Evolutionary conservation across 2,329 filamentous ascomycete genomes (phyloP).

Genomic region (Helotiales sp.): DNA sequence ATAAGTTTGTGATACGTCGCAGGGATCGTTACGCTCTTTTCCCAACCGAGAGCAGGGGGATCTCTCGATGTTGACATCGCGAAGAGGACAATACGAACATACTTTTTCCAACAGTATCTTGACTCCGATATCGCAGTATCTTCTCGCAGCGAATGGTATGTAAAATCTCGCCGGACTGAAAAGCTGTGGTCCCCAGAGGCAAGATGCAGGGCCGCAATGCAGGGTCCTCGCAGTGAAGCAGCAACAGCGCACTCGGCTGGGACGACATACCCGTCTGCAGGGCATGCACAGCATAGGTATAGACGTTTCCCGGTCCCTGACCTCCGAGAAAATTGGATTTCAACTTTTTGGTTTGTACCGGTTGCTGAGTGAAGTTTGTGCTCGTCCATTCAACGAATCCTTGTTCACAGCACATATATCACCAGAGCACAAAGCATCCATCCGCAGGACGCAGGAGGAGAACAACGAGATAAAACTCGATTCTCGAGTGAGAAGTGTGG

Average conservation of each 20-base stretch:
- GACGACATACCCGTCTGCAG: conserved; percentile 4
- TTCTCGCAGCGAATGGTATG: neutral
- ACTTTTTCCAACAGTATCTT: neutral
- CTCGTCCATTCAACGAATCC: too few species aligned
- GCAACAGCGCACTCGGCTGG: neutral
- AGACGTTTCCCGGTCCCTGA: neutral
- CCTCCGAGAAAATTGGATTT: neutral
- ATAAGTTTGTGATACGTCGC: too few species aligned
- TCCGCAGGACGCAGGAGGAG: neutral
- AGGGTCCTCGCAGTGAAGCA: neutral
- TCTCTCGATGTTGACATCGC: neutral
- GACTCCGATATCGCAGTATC: neutral
- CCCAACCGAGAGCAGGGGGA: neutral
- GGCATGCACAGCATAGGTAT: neutral
- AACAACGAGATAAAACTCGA: neutral
- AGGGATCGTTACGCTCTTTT: neutral
- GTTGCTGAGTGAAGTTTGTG: too few species aligned
- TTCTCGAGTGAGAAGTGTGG: neutral
- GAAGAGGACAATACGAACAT: neutral
- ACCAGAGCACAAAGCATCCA: too few species aligned
- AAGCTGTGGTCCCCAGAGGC: neutral
- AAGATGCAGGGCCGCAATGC: neutral
- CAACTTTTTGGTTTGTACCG: neutral
- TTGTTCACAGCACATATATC: too few species aligned
- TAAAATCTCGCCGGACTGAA: neutral